Evolutionary conservation across 345 rosid genomes (phyloP).

Genomic region (Salix arbutifolia): DNA sequence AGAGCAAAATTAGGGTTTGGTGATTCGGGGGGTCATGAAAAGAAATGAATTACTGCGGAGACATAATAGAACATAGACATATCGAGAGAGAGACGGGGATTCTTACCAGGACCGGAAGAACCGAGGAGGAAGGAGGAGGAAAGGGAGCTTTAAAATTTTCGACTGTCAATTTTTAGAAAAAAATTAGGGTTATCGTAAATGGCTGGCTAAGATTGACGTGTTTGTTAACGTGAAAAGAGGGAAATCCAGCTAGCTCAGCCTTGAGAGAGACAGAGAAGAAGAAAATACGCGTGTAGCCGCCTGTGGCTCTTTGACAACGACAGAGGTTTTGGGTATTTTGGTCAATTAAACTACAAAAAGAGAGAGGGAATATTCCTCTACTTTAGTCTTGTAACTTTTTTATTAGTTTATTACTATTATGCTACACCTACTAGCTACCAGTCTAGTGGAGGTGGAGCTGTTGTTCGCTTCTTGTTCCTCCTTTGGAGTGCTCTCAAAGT

Average conservation of each 20-base stretch:
- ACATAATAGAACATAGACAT: background rate
- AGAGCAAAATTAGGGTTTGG: background rate
- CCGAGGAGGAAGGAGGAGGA: constrained; percentile 6
- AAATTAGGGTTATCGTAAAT: too few species aligned
- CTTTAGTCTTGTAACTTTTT: too few species aligned
- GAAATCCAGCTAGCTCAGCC: background rate
- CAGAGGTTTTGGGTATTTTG: background rate
- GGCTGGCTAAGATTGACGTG: too few species aligned
- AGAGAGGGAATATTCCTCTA: too few species aligned
- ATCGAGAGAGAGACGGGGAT: background rate
- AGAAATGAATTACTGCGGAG: too few species aligned
- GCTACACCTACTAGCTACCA: background rate
- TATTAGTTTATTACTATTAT: background rate
- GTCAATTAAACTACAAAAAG: too few species aligned
- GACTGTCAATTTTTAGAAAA: background rate
- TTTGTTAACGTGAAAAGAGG: too few species aligned
- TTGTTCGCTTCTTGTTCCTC: background rate
- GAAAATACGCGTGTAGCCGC: constrained; percentile 3
- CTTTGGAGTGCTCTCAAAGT: background rate
- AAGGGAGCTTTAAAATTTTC: constrained; percentile 4
- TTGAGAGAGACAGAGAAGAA: background rate
- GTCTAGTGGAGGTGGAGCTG: too few species aligned
- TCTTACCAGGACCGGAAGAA: constrained; percentile 21
- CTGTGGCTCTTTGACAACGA: background rate
- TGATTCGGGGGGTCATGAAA: background rate